These are phyloP conservation scores for Calamus simplicifolius DNA, from an alignment of 176 grass and related monocot species.

Conservation along the genomic window DNA sequence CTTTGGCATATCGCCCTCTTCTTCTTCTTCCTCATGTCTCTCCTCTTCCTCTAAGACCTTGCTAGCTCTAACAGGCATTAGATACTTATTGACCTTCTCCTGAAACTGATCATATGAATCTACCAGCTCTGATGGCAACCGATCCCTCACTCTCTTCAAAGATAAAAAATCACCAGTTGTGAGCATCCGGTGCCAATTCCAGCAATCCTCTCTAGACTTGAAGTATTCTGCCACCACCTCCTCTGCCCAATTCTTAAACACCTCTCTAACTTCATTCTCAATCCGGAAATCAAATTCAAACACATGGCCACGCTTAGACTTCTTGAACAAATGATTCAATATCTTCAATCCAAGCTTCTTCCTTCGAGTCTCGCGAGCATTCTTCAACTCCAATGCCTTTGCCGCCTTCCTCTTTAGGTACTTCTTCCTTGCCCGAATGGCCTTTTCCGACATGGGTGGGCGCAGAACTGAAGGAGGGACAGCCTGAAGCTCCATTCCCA, in stretches of 20 bases:
- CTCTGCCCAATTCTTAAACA: conserved; percentile 60
- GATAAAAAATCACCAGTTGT: conserved; percentile 78
- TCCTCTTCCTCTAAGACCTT: conserved; percentile 42
- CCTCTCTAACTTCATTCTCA: conserved; percentile 45
- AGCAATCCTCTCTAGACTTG: conserved; percentile 39
- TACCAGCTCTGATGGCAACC: conserved; percentile 55
- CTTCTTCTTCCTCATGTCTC: conserved; percentile 48
- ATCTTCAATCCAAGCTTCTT: conserved; percentile 95
- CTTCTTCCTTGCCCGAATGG: conserved; percentile 76
- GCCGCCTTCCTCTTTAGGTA: conserved; percentile 75
- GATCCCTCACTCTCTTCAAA: conserved; percentile 55
- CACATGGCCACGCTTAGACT: conserved; percentile 44
- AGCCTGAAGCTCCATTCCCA: conserved; percentile 87
- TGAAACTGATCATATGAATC: conserved; percentile 80
- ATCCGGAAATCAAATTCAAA: conserved; percentile 64
- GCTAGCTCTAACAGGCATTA: conserved; percentile 40
- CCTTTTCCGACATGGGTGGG: conserved; percentile 84
- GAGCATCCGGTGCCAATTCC: conserved; percentile 67
- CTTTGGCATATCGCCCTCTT: conserved; percentile 65
- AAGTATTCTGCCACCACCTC: conserved; percentile 57
- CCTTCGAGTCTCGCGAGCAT: conserved; percentile 70
- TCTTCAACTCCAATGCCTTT: conserved; percentile 64
- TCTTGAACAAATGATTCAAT: conserved; percentile 75
- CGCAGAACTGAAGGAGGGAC: conserved; percentile 67
- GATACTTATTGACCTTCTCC: conserved; percentile 42